These are phyloP conservation scores for Gossypium australe DNA, from an alignment of 345 rosid species.

Conservation along the genomic window DNA sequence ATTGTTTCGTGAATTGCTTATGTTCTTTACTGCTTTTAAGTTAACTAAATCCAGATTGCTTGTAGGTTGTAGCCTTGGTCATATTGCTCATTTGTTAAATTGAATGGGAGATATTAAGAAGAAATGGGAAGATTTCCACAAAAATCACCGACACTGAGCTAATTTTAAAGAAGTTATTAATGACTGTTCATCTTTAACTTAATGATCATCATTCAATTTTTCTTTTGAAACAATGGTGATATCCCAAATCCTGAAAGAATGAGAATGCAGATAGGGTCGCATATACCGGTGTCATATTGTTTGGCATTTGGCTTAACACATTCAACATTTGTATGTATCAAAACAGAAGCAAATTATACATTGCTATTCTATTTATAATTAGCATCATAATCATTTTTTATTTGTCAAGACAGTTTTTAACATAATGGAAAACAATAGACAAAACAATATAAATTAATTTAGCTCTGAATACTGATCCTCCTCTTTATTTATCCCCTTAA, in stretches of 20 bases:
- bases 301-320: not conserved
- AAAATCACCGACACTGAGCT: not conserved
- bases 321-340: not conserved
- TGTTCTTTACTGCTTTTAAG: not conserved
- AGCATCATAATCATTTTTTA: slow-evolving; percentile 1
- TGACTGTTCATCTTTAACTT: not conserved
- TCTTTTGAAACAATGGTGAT: not conserved
- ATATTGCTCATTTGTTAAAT: not conserved
- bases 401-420: slow-evolving; percentile 2
- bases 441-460: not conserved
- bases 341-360: not conserved
- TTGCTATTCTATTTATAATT: not conserved
- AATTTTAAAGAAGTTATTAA: not conserved
- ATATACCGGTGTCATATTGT: not conserved
- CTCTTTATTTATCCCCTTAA: not conserved
- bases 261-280: not conserved
- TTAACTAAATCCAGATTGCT: not conserved
- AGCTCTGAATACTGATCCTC: not conserved
- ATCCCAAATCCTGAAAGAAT: not conserved
- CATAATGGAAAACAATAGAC: not conserved
- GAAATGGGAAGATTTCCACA: not conserved
- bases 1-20: not conserved
- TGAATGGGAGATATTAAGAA: not conserved
- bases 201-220: not conserved
- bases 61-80: not conserved